Evolutionary conservation across 352 stramenopile genomes (phyloP).

Genomic region (Globisporangium camurandrum): DNA sequence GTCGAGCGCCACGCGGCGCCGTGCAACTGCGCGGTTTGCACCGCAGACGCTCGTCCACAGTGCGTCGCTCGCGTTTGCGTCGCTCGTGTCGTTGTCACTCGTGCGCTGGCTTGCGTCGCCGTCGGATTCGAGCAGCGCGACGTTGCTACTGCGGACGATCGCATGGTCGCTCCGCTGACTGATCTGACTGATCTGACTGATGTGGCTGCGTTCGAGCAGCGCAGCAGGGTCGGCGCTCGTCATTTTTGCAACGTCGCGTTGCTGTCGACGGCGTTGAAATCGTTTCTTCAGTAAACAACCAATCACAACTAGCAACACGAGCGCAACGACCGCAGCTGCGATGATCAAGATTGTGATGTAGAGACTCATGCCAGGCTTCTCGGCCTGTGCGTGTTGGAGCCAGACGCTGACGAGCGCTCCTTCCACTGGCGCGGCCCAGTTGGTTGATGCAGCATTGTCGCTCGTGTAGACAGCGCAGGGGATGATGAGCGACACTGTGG

Average conservation of each 20-base stretch:
- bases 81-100: neutral
- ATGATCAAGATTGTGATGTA: constrained; percentile 7
- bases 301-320: constrained; percentile 6
- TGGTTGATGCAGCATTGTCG: neutral
- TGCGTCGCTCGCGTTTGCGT: neutral
- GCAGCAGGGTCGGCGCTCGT: constrained; percentile 9
- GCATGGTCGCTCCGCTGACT: constrained; percentile 3
- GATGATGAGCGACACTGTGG: constrained; percentile 12
- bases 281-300: constrained; percentile 2
- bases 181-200: constrained; percentile 1
- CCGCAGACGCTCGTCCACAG: constrained; percentile 15
- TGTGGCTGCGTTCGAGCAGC: constrained; percentile 2
- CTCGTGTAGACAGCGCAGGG: constrained; percentile 11
- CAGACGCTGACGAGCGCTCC: constrained; percentile 6
- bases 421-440: neutral
- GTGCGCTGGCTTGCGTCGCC: constrained; percentile 2
- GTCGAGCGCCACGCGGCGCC: constrained; percentile 4
- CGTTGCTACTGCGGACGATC: too few species aligned
- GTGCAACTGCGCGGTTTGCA: constrained; percentile 16
- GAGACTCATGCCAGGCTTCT: constrained; percentile 4
- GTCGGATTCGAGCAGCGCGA: constrained; percentile 9
- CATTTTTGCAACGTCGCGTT: constrained; percentile 6
- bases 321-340: constrained; percentile 1
- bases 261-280: constrained; percentile 1
- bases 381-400: constrained; percentile 7